These are phyloP conservation scores for Cystoderma amianthinum DNA, from an alignment of 768 basidiomycete species.

Conservation along the genomic window DNA sequence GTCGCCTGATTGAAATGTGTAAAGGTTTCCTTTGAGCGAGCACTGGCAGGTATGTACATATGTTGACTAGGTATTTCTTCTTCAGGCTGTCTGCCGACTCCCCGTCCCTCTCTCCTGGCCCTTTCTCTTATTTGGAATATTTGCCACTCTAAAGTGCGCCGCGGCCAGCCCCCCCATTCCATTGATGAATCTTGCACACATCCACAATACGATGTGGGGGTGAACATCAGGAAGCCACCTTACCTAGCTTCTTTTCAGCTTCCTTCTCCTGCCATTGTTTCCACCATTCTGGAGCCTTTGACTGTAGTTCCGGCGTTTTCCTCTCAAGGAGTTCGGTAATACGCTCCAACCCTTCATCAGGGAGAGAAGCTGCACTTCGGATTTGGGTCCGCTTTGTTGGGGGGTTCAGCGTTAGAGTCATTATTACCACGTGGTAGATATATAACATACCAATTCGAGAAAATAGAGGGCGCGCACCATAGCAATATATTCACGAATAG, in stretches of 20 bases:
- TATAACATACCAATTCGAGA: background rate
- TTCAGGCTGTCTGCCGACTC: no score
- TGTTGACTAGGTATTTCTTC: no score
- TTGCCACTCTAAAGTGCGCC: constrained; percentile 3
- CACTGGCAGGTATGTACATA: no score
- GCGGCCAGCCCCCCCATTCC: no score
- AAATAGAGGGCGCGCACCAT: background rate
- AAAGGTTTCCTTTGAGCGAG: no score
- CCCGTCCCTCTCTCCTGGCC: no score
- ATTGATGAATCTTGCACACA: no score
- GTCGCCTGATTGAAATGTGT: no score
- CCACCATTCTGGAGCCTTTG: constrained; percentile 4
- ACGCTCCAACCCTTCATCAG: background rate
- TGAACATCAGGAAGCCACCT: no score
- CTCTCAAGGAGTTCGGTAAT: background rate
- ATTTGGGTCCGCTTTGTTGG: background rate
- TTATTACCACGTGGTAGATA: background rate
- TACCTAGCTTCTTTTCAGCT: no score
- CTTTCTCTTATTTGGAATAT: no score
- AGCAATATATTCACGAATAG: background rate
- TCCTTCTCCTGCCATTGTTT: constrained; percentile 4
- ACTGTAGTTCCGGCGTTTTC: constrained; percentile 6
- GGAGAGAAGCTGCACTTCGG: background rate
- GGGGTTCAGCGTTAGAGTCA: background rate
- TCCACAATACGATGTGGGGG: no score